Percentiles rank a stretch among this genome's conserved stretches.
Evolutionary conservation across 768 basidiomycete genomes (phyloP).

Genomic region (Leccinum aurantiacum): DNA sequence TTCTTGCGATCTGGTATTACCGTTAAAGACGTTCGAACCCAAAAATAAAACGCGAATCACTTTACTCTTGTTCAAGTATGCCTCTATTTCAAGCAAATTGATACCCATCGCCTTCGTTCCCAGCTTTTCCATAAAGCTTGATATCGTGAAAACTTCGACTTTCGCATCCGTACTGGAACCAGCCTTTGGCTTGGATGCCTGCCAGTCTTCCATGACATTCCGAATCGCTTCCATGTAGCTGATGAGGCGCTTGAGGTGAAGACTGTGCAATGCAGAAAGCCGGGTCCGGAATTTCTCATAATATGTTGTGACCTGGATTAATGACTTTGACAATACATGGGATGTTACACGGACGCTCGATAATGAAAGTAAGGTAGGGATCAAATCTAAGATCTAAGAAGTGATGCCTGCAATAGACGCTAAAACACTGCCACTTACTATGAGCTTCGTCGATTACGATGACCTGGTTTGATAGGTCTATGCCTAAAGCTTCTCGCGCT

Average conservation of each 20-base stretch:
- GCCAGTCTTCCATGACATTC: constrained; percentile 58
- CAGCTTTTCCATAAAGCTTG: constrained; percentile 60
- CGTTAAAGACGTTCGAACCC: not conserved
- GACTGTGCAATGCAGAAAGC: constrained; percentile 66
- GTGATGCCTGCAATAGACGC: constrained; percentile 3
- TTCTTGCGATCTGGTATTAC: constrained; percentile 56
- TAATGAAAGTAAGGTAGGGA: constrained; percentile 84
- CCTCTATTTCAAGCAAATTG: constrained; percentile 80
- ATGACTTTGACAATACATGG: constrained; percentile 55
- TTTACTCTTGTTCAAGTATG: constrained; percentile 82
- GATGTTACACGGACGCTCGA: constrained; percentile 70
- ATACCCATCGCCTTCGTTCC: constrained; percentile 71
- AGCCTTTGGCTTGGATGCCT: constrained; percentile 21
- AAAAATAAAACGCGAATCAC: constrained; percentile 48
- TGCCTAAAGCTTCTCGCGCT: constrained; percentile 84
- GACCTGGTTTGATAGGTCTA: constrained; percentile 80
- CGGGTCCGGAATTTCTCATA: constrained; percentile 74
- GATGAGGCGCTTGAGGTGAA: constrained; percentile 80
- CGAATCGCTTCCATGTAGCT: constrained; percentile 69
- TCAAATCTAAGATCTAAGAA: constrained; percentile 75
- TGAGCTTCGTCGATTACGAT: constrained; percentile 97
- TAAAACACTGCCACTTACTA: constrained; percentile 53
- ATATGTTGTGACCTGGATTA: constrained; percentile 77
- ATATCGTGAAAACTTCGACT: constrained; percentile 67
- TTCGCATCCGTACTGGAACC: constrained; percentile 20